Base-by-base conservation (phyloP, 2,329 filamentous ascomycete species). In the Paracamarosporium sp. region DNA sequence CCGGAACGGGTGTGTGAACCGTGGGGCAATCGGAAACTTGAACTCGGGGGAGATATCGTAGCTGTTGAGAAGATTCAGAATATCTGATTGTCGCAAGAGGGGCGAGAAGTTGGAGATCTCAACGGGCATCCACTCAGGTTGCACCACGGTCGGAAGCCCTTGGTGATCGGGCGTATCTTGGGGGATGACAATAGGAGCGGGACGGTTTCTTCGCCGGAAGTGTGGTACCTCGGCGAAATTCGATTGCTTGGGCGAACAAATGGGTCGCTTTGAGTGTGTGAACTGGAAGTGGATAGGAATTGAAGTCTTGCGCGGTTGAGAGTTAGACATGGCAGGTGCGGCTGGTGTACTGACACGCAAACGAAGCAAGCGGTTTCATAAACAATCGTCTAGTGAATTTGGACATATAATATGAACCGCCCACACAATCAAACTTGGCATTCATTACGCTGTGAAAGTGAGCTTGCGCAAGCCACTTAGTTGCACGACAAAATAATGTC, bases 21-120 rank as follows among this genome's bases (percentile, higher is more conserved):
- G 55, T 28, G 33, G 45, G n/a, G 48, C 22, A 43, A 31, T 46
- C 3, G 54, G 57, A 3, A 63, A 40, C 5, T 24, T 25, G 12
- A 63, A 63, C 27, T 58, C 51, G 1, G 50, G 51, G 8, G 53
- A 51, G n/a, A 65, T 59, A 12, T 24, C 40, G 41, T 57, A 63
- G 36, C 17, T 52, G 3, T 38, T 27, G 54, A 63, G 62, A 8
- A 65, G 41, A 8, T 13, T 8, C 2, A 35, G 17, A 0, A 65
- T 36, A 35, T 65, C 57, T 8, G 47, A 25, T 7, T 30, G 51
- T n/a, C 51, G 55, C 12, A 59, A 25, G 1, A 50, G 41, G 3
- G 58, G 56, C 5, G 62, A 31, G 28, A 59, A 65, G 17, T 60
- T 60, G 7, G 62, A 57, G 9, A 65, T 46, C 33, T 63, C 62